Percentiles rank a stretch among this genome's conserved stretches.
These are phyloP conservation scores for Prosopis cineraria DNA, from an alignment of 306 rosid genomes.

Conservation along the genomic window DNA sequence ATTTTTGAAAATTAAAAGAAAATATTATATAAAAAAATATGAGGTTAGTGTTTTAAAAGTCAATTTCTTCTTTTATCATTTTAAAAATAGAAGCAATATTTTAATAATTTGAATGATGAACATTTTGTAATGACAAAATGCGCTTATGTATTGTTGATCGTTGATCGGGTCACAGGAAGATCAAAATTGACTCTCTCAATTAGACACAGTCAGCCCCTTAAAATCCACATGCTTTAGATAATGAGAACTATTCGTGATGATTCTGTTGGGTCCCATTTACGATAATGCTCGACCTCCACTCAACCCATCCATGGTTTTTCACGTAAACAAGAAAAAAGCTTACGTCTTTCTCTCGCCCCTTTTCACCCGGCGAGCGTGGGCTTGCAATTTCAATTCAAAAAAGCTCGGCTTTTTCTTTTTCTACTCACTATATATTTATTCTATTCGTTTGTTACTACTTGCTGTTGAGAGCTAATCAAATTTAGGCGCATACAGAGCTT, in stretches of 20 bases:
- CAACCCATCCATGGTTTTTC: not conserved
- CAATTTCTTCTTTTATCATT: no score
- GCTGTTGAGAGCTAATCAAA: constrained; percentile 21
- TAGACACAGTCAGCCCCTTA: not conserved
- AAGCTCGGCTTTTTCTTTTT: not conserved
- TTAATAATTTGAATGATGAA: not conserved
- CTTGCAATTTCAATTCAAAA: constrained; percentile 24
- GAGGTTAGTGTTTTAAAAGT: no score
- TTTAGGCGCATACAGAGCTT: constrained; percentile 18
- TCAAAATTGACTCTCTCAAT: not conserved
- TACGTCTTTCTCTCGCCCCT: not conserved
- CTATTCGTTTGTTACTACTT: not conserved
- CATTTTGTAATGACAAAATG: not conserved
- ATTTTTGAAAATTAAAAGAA: no score
- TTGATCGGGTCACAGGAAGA: not conserved
- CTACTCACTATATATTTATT: not conserved
- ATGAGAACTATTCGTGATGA: not conserved
- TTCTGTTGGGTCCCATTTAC: constrained; percentile 15
- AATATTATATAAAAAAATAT: no score
- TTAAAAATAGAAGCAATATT: no score
- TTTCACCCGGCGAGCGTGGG: constrained; percentile 26
- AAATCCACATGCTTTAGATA: not conserved
- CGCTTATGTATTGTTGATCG: not conserved
- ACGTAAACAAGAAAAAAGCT: not conserved
- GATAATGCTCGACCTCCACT: not conserved